phyloP scores from a whole-genome alignment of 2,329 filamentous ascomycete species.

The Aspergillus brunneoviolaceus region DNA sequence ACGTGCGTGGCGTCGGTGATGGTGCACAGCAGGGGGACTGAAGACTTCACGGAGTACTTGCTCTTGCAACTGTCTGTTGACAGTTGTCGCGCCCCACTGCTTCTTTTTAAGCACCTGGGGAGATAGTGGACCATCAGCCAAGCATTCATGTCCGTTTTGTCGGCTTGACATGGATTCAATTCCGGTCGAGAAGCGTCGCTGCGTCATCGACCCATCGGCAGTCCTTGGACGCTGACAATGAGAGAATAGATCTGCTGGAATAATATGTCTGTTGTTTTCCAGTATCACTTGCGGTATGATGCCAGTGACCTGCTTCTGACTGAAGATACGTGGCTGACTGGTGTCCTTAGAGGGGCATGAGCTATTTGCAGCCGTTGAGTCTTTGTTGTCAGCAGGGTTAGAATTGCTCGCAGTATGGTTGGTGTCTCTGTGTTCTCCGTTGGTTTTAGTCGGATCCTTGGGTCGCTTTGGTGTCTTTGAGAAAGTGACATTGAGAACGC shows the following conservation, averaged over 20 bases:
- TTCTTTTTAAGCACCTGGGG: constrained; percentile 45
- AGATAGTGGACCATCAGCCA: constrained; percentile 14
- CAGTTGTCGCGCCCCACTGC: constrained; percentile 84
- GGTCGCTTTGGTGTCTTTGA: constrained; percentile 72
- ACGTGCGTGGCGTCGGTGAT: constrained; percentile 67
- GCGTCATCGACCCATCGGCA: constrained; percentile 28
- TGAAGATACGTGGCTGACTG: constrained; percentile 56
- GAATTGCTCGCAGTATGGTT: constrained; percentile 9
- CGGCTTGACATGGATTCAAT: constrained; percentile 16
- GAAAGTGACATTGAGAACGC: constrained; percentile 93
- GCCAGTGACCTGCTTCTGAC: constrained; percentile 73
- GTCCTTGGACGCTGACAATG: constrained; percentile 51
- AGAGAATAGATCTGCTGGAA: constrained; percentile 78
- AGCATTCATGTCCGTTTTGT: constrained; percentile 10
- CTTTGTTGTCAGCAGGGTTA: constrained; percentile 13
- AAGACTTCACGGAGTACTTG: constrained; percentile 94
- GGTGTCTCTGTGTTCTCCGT: constrained; percentile 20
- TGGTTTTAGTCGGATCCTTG: constrained; percentile 42
- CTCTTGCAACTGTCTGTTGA: constrained; percentile 83
- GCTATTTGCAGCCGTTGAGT: constrained; percentile 13
- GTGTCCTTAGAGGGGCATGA: constrained; percentile 18
- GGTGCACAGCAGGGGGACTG: constrained; percentile 76
- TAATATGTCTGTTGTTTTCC: constrained; percentile 89
- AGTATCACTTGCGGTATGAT: constrained; percentile 87
- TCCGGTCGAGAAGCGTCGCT: constrained; percentile 24